Conservation (phyloP, 441 rosid genomes). For the Macaranga tanarius region DNA sequence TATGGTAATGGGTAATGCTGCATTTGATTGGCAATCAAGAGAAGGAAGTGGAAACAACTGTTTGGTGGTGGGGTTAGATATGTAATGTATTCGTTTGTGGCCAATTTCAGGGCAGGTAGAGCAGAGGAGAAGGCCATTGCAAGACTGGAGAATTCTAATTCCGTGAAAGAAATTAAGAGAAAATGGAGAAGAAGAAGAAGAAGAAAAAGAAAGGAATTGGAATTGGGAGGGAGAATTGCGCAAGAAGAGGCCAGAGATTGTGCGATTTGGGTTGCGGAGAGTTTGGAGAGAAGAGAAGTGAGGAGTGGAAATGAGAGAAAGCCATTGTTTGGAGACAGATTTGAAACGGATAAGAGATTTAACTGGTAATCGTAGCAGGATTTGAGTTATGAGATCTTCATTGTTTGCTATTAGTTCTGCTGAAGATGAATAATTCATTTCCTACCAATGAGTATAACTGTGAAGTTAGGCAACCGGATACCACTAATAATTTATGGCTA, state of each 20-base stretch:
- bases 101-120: conserved; percentile 1
- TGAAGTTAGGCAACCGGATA: no score
- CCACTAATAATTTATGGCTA: no score
- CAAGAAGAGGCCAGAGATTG: conserved; percentile 33
- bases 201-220: neutral
- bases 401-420: conserved; percentile 26
- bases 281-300: conserved; percentile 21
- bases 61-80: conserved; percentile 50
- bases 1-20: neutral
- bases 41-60: conserved; percentile 21
- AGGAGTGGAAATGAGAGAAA: conserved; percentile 47
- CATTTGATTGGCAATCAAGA: neutral
- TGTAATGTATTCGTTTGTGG: conserved; percentile 20
- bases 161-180: conserved; percentile 1
- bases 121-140: conserved; percentile 52
- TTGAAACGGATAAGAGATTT: conserved; percentile 44
- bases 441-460: no score
- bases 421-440: neutral
- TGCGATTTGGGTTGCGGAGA: conserved; percentile 12
- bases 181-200: neutral
- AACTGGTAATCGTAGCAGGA: conserved; percentile 37
- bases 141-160: conserved; percentile 37
- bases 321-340: conserved; percentile 51
- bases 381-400: conserved; percentile 34
- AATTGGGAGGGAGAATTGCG: conserved; percentile 12